Base-by-base conservation (phyloP, 257 asterid genomes). In the Capsicum chinense region DNA sequence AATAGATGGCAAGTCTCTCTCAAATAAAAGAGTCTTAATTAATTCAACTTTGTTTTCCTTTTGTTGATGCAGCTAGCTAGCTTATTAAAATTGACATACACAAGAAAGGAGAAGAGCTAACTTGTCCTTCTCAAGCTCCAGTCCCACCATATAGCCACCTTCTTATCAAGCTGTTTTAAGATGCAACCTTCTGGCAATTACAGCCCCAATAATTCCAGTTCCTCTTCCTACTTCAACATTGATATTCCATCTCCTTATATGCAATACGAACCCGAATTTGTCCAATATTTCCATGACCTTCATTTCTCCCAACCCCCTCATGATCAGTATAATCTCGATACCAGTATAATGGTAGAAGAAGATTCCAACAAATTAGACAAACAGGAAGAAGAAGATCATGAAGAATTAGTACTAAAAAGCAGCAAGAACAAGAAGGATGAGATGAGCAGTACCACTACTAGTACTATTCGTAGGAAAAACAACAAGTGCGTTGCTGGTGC, bases 211-310 rank as follows among this genome's bases (percentile, higher is more conserved):
- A 57, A 58, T 50, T 71, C 84, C 37, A 57, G 71, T 17, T 64
- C 74, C 48, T 71, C 85, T 1, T 63, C 84, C 48, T 66, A 62
- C 10, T 62, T 14, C 79, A 56, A 70, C 79, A 88, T 67, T 35
- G 37, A 67, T 67, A 67, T 88, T 9, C 88, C 91, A n/a, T 88
- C 93, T 84, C 92, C 93, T 10, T 86, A 54, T 66, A 66, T 71
- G 56, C 84, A 60, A 10, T 82, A 84, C 35, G 93, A 89, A 14
- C 91, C 87, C n/a, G 90, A 89, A 81, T 52, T 84, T 35, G 79
- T 87, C 71, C 89, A 91, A 64, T 86, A 86, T 39, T 57, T 87
- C 79, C 87, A 84, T 7, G 89, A 89, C 13, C 85, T 62, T 71
- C 82, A 86, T 60, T 54, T 83, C 42, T 84, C 47, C 44, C 84